Percentiles rank a stretch among this genome's conserved stretches.
Conservation (phyloP, 306 rosid genomes). For the Ziziphus jujuba region DNA sequence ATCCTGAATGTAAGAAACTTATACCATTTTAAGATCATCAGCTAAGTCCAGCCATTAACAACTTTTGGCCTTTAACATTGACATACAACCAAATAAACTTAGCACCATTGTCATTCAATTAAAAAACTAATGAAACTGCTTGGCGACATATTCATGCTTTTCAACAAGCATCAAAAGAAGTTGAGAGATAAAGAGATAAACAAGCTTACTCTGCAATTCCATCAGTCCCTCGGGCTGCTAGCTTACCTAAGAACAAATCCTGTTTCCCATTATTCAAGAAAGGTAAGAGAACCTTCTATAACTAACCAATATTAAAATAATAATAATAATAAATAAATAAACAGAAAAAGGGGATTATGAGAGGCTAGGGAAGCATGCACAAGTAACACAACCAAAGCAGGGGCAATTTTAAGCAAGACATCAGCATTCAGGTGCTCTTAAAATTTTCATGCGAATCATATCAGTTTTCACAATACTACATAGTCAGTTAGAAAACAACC, state of each 20-base stretch:
- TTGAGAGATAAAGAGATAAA: background rate
- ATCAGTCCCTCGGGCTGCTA: constrained; percentile 50
- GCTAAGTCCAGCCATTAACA: background rate
- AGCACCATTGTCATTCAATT: too few species aligned
- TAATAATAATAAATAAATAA: background rate
- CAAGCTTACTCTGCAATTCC: constrained; percentile 43
- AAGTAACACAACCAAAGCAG: background rate
- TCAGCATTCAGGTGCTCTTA: background rate
- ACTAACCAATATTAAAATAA: background rate
- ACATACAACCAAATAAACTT: too few species aligned
- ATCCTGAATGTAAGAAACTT: too few species aligned
- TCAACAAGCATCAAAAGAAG: background rate
- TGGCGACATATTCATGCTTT: background rate
- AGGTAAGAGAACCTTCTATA: constrained; percentile 15
- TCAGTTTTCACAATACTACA: background rate
- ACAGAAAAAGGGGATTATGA: background rate
- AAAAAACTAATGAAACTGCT: too few species aligned
- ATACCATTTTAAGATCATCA: too few species aligned
- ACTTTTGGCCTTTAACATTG: too few species aligned
- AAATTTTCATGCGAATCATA: background rate
- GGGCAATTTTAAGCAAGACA: background rate
- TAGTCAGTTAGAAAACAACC: too few species aligned
- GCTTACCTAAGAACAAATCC: constrained; percentile 70
- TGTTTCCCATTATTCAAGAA: constrained; percentile 32
- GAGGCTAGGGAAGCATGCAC: too few species aligned